Conservation (phyloP, 2,329 filamentous ascomycete genomes). For the Aspergillus ochraceoroseus region DNA sequence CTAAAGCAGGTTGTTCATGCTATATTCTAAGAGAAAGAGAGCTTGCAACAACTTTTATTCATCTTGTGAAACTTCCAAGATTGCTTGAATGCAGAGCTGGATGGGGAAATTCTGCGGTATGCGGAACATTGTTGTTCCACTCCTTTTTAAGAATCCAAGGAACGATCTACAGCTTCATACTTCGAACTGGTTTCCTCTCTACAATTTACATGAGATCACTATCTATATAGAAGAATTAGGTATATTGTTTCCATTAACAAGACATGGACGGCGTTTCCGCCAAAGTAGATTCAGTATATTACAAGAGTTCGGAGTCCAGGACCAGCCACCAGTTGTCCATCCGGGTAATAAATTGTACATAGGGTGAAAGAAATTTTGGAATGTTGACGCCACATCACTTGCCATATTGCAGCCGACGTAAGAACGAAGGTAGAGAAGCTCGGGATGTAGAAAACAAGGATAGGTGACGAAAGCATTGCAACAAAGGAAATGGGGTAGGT, state of each 20-base stretch:
- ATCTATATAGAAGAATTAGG: neutral
- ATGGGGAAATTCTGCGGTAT: constrained; percentile 31
- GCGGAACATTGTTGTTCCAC: constrained; percentile 30
- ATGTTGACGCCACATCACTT: constrained; percentile 10
- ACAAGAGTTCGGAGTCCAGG: constrained; percentile 29
- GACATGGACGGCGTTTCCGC: constrained; percentile 21
- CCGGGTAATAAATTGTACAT: constrained; percentile 23
- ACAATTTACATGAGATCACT: neutral
- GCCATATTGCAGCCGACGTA: constrained; percentile 9
- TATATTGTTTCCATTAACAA: constrained; percentile 14
- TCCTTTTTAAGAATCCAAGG: too few species aligned
- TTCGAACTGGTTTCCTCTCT: neutral
- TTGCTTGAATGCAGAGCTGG: constrained; percentile 10
- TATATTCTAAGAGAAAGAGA: constrained; percentile 8
- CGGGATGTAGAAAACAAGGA: constrained; percentile 13
- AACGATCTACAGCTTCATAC: too few species aligned
- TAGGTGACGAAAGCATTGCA: constrained; percentile 9
- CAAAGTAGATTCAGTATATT: constrained; percentile 29
- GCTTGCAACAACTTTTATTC: too few species aligned
- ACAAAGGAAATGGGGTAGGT: constrained; percentile 22
- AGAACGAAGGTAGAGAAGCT: constrained; percentile 22
- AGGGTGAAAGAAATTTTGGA: constrained; percentile 13
- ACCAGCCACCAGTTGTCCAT: constrained; percentile 21
- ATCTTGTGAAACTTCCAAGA: too few species aligned
- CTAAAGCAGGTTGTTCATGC: constrained; percentile 2